These are phyloP conservation scores for Acidiella bohemica DNA, from an alignment of 495 filamentous ascomycete genomes.

Conservation along the genomic window DNA sequence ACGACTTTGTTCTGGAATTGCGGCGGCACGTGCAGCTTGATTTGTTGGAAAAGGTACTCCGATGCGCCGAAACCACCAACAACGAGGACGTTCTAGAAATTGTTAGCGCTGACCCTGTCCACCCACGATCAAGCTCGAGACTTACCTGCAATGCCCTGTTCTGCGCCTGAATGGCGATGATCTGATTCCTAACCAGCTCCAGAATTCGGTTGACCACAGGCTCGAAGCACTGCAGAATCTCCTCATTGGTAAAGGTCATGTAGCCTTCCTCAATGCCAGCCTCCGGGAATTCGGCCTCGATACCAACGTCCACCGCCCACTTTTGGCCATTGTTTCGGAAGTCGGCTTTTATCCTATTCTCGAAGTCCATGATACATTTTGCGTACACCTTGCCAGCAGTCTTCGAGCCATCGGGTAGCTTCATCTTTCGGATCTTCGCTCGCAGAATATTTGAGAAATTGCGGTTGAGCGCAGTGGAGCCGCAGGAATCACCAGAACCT, in stretches of 20 bases:
- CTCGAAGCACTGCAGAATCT: constrained; percentile 67
- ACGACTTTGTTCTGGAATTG: constrained; percentile 70
- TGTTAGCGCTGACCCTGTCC: constrained; percentile 18
- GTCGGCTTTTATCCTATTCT: constrained; percentile 67
- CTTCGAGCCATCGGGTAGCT: constrained; percentile 59
- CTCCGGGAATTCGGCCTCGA: constrained; percentile 64
- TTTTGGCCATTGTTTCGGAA: constrained; percentile 71
- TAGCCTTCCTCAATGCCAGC: constrained; percentile 65
- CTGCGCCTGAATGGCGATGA: constrained; percentile 65
- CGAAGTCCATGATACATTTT: constrained; percentile 72
- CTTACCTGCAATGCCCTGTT: constrained; percentile 58
- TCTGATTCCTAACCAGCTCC: constrained; percentile 61
- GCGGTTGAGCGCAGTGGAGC: constrained; percentile 58
- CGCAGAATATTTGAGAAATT: constrained; percentile 65
- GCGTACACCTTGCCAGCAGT: constrained; percentile 62
- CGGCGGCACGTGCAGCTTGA: constrained; percentile 68
- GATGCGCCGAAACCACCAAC: constrained; percentile 64
- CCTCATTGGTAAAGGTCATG: constrained; percentile 73
- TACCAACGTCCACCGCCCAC: constrained; percentile 65
- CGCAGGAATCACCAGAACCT: constrained; percentile 61
- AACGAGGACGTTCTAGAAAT: constrained; percentile 51
- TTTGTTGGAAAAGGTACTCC: constrained; percentile 69
- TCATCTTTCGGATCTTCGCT: constrained; percentile 68
- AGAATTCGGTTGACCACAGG: constrained; percentile 63
- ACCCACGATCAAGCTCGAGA: not conserved